Base-by-base conservation (phyloP, 164 flowering plant species). In the Amborella trichopoda region DNA sequence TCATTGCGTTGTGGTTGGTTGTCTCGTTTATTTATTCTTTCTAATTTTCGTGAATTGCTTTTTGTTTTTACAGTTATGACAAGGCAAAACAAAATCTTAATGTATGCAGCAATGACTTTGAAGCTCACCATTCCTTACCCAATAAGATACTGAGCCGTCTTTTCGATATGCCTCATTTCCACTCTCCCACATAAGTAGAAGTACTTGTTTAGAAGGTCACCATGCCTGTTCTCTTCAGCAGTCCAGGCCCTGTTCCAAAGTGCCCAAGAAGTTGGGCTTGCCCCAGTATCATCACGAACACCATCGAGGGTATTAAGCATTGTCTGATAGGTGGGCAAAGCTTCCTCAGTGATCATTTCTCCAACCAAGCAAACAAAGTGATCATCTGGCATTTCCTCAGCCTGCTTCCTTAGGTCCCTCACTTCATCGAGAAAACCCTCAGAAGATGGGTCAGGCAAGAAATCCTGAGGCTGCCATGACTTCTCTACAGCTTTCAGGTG, bases 301-400 rank as follows among this genome's bases (percentile, higher is more conserved):
- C 75, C 80, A 51, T 75, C 75, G 1, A 58, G 49, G 9, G 71
- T 68, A 39, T 75, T 72, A 14, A 75, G 54, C 69, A 65, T 67
- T n/a, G 81, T 72, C 46, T 72, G 77, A 44, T 75, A 74, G 18
- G 80, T 68, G 1, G 80, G 80, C 23, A 75, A 71, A 33, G 81
- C 81, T 61, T 75, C 81, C 48, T 75, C 77, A 0, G 80, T 75
- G 36, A 52, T 41, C 56, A 52, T 52, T 26, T 52, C 48, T 3
- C 56, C 56, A 11, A 52, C 49, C 47, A 52, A 33, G 21, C 56
- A 52, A 11, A 52, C 48, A 10, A 16, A 52, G 28, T 43, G 43
- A 11, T 41, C 56, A 22, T 52, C 56, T 3, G 56, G 56, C 6
- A 52, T 43, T 19, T 52, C 56, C 16, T 4, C 11, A 17, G 56